Percentiles rank a stretch among this genome's conserved stretches.
These are phyloP conservation scores for Mycena polygramma DNA, from an alignment of 768 basidiomycete genomes.

Conservation along the genomic window DNA sequence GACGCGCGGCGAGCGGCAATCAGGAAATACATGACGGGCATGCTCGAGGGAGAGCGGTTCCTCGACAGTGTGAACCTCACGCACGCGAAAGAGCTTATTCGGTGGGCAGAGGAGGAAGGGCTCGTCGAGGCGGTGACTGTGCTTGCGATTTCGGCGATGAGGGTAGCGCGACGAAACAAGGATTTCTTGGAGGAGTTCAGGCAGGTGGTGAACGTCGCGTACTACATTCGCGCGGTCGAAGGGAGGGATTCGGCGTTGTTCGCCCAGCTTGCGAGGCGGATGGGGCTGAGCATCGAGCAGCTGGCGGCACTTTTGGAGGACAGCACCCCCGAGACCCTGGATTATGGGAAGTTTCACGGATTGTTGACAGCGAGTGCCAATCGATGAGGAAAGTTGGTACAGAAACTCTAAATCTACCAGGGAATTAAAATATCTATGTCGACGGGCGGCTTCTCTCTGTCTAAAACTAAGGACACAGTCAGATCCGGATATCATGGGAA, in stretches of 20 bases:
- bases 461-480: slow-evolving; percentile 8
- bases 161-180: slow-evolving; percentile 18
- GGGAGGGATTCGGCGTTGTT: slow-evolving; percentile 29
- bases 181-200: slow-evolving; percentile 14
- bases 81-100: slow-evolving; percentile 18
- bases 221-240: slow-evolving; percentile 27
- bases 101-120: slow-evolving; percentile 31
- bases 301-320: slow-evolving; percentile 24
- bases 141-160: slow-evolving; percentile 26
- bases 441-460: slow-evolving; percentile 4
- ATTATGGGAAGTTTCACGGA: slow-evolving; percentile 12
- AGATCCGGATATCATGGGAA: slow-evolving; percentile 8
- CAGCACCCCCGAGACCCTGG: neutral
- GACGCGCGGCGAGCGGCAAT: slow-evolving; percentile 25
- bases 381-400: neutral
- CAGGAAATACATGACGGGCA: slow-evolving; percentile 15
- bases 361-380: slow-evolving; percentile 4
- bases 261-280: slow-evolving; percentile 12
- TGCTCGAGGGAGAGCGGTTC: slow-evolving; percentile 1
- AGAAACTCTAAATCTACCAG: slow-evolving; percentile 18
- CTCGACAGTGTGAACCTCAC: slow-evolving; percentile 8
- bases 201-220: slow-evolving; percentile 9
- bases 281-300: slow-evolving; percentile 13
- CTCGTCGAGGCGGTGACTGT: slow-evolving; percentile 29
- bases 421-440: slow-evolving; percentile 28